phyloP scores from a whole-genome alignment of 257 asterid genomes.

The Solanum paucissectum region DNA sequence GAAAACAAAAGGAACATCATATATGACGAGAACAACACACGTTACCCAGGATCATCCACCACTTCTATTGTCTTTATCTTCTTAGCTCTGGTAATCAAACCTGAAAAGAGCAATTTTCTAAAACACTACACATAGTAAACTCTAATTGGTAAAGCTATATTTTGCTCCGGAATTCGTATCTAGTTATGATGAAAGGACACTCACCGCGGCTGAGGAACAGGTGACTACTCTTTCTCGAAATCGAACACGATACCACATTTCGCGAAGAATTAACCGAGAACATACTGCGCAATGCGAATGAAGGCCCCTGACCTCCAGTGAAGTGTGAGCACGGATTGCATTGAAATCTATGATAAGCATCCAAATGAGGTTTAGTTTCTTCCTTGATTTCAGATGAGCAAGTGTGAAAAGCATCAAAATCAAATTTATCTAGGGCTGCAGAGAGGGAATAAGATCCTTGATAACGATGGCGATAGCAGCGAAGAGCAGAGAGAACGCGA shows the following conservation, averaged over 20 bases:
- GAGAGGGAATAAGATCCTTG: slow-evolving; percentile 4
- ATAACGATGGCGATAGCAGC: slow-evolving; percentile 19
- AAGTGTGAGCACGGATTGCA: background rate
- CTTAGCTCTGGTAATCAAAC: slow-evolving; percentile 64
- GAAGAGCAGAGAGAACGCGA: slow-evolving; percentile 41
- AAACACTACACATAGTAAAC: background rate
- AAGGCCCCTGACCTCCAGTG: slow-evolving; percentile 11
- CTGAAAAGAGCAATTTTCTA: slow-evolving; percentile 21
- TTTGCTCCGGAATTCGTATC: background rate
- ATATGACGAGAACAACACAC: background rate
- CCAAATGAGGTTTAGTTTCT: slow-evolving; percentile 8
- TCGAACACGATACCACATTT: slow-evolving; percentile 1
- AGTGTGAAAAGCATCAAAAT: background rate
- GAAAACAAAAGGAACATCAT: background rate
- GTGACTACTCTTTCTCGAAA: slow-evolving; percentile 17
- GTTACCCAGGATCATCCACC: slow-evolving; percentile 80
- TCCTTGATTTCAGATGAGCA: background rate
- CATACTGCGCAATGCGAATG: slow-evolving; percentile 8
- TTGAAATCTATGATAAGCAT: background rate
- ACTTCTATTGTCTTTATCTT: slow-evolving; percentile 32
- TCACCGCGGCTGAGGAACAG: slow-evolving; percentile 42
- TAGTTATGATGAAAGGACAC: background rate
- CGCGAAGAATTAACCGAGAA: background rate
- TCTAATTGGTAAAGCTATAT: background rate
- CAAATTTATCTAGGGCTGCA: background rate